Evolutionary conservation across 805 yeast species (phyloP), one percentile per base, ranked within the genome.

Genomic region (Zygoascus tannicola): DNA sequence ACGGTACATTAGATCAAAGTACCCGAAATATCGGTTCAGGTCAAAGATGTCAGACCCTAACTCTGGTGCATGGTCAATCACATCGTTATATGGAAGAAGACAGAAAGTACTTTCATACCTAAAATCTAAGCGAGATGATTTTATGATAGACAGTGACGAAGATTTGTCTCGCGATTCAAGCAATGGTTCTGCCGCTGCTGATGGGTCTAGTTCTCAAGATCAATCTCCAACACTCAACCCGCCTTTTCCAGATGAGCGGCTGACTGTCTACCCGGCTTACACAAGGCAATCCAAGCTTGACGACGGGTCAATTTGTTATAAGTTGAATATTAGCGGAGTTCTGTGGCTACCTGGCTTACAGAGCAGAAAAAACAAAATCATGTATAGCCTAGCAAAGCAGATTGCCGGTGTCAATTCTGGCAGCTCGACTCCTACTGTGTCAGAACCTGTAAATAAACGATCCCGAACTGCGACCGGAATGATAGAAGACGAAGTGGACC

Each of bases 241-340:
- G 7, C 54, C 59, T 23, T 53, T 47, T 28, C 59, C 63, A 23
- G 80, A 81, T 50, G 78, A 86, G 23, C 63, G 72, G 15, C 70
- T 85, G n/a, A 60, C 76, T 2, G 61, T 81, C 33, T 79, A 75
- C 51, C 81, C 81, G 19, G 71, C 80, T 3, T 80, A 71, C 58
- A 68, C 78, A 0, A 54, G 49, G 16, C 58, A 54, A 8, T 60
- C 57, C 14, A 55, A 15, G 32, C 32, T 15, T 4, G 18, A 15
- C 2, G 32, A 37, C 12, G 55, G 38, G 14, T 5, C 19, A 22
- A 12, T 3, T 5, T 68, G 66, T 41, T 76, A 67, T 50, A 73
- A 73, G 33, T 74, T 81, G 1, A 76, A 77, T 30, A 75, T 88
- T 2, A 70, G 84, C 36, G 95, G 96, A 4, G 76, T 83, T 73